Evolutionary conservation across 2,329 filamentous ascomycete species (phyloP).

Genomic region (Penicillium sp.): DNA sequence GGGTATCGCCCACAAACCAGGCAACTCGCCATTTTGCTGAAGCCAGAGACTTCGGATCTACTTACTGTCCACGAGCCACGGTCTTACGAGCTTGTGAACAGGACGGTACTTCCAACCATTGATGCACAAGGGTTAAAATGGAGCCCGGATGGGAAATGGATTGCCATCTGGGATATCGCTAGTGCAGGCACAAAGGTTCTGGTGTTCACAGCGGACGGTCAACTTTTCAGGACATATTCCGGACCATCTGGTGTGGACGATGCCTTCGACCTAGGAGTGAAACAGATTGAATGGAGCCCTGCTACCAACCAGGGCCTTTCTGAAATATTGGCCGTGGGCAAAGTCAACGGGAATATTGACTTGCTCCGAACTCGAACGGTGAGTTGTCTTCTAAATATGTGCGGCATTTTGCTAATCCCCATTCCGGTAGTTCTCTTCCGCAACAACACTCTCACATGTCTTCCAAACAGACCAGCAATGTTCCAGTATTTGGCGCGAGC

Average conservation of each 20-base stretch:
- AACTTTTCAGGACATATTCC: conserved; percentile 54
- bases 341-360: conserved; percentile 50
- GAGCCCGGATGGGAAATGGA: conserved; percentile 59
- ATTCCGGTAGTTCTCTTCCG: conserved; percentile 30
- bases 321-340: conserved; percentile 48
- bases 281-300: conserved; percentile 53
- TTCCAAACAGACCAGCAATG: conserved; percentile 30
- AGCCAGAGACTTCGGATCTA: conserved; percentile 37
- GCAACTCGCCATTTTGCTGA: conserved; percentile 40
- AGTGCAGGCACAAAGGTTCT: conserved; percentile 50
- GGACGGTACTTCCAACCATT: conserved; percentile 44
- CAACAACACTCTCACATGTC: conserved; percentile 33
- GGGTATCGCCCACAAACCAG: conserved; percentile 40
- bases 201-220: conserved; percentile 59
- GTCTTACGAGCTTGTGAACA: conserved; percentile 34
- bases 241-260: conserved; percentile 36
- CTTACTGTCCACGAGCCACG: conserved; percentile 38
- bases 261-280: conserved; percentile 49
- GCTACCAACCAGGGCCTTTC: conserved; percentile 26
- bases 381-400: conserved; percentile 6
- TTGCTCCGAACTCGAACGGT: conserved; percentile 46
- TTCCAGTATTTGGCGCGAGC: conserved; percentile 36
- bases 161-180: conserved; percentile 56
- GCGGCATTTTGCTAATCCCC: conserved; percentile 3
- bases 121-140: conserved; percentile 60